Evolutionary conservation across 1,139 yeast species (phyloP), one percentile per base, ranked within the genome.

Genomic region (Lodderomyces margitis): DNA sequence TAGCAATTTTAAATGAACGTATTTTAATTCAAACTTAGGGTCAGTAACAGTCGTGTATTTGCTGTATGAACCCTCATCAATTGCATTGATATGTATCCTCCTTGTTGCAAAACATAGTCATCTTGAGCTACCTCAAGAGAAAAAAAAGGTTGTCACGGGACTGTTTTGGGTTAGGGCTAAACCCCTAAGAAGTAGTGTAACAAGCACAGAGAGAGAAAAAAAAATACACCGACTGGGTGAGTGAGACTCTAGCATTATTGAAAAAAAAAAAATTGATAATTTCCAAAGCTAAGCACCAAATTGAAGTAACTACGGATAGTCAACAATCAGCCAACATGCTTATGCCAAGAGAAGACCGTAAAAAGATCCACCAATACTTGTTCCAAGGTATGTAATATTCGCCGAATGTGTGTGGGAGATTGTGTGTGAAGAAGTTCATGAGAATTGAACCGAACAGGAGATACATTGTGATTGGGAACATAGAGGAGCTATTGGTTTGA

Each of bases 321-420:
- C 38, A 39, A 36, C 40, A 25, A 32, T 19, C n/a, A 19, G 7
- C 34, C 39, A 46, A 38, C 71, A 92, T 92, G 98, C 86, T 92
- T 81, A 92, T 92, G 83, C 98, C 98, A 79, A 91, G 87, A 81
- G 95, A 87, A 79, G 98, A 92, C 77, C 91, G 98, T 85, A 88
- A 87, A 82, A 88, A 87, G 92, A 92, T 92, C 76, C 96, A 88
- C 94, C 87, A 85, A 77, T 85, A 91, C 87, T 94, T 92, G 79
- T 91, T 89, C 87, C 92, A 88, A 80, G 94, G 95, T 86, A 83
- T 72, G 92, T 85, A 25, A 16, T 5, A 4, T 16, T 19, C 10
- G 16, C 5, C 10, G 15, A 20, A 11, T 17, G 21, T 20, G 34
- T 43, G 35, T 30, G 24, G 12, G 17, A 36, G 20, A 32, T 24